Conservation (phyloP, 2,329 filamentous ascomycete genomes). For the Sclerotinia spermophila region DNA sequence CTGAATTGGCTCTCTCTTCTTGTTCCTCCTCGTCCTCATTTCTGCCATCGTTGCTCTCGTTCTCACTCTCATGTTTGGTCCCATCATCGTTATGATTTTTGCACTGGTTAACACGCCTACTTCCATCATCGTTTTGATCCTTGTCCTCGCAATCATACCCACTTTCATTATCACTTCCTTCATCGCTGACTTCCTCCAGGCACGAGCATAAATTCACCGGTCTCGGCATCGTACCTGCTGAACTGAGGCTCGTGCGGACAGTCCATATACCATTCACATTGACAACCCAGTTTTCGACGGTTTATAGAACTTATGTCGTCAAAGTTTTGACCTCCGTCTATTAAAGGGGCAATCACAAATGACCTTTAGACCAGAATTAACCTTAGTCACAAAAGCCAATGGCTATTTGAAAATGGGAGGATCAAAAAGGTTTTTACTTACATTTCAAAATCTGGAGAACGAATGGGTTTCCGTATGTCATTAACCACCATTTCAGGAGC, state of each 20-base stretch:
- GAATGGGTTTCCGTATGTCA: neutral
- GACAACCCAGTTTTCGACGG: neutral
- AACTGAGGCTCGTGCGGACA: neutral
- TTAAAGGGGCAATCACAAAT: neutral
- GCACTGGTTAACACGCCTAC: no score
- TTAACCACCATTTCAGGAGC: no score
- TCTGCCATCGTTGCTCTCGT: neutral
- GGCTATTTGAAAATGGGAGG: neutral
- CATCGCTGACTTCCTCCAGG: neutral
- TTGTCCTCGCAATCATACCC: neutral
- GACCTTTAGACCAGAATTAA: neutral
- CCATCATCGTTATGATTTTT: neutral
- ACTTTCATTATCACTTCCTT: neutral
- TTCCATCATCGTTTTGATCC: neutral
- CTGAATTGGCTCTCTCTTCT: neutral
- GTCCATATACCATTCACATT: accelerated
- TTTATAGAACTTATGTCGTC: neutral
- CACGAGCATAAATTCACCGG: neutral
- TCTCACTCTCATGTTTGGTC: neutral
- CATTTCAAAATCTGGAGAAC: neutral
- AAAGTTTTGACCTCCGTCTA: neutral
- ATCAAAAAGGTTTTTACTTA: neutral
- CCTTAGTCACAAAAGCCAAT: no score
- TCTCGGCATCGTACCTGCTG: neutral
- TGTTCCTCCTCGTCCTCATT: neutral